These are phyloP conservation scores for Phytophthora idaei DNA, from an alignment of 352 stramenopile species.

Conservation along the genomic window DNA sequence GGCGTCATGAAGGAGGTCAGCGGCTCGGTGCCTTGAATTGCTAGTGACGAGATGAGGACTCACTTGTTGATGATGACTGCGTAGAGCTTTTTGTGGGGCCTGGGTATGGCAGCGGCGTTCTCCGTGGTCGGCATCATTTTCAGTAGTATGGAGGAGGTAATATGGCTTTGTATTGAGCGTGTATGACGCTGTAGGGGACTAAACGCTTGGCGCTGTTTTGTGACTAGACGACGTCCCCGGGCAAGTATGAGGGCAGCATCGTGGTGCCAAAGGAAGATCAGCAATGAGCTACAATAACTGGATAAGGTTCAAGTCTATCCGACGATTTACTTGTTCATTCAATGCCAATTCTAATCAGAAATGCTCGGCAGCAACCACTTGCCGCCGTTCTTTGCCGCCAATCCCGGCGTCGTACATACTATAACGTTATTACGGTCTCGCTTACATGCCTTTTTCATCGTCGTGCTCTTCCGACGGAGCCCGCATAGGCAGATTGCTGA, in stretches of 20 bases:
- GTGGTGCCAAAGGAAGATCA: conserved; percentile 23
- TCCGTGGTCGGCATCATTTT: conserved; percentile 72
- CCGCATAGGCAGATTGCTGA: conserved; percentile 9
- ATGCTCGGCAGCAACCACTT: conserved; percentile 15
- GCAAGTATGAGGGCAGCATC: conserved; percentile 31
- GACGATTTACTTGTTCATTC: conserved; percentile 21
- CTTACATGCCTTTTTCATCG: conserved; percentile 10
- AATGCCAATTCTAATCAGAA: conserved; percentile 34
- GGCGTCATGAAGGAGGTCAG: conserved; percentile 69
- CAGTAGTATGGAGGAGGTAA: conserved; percentile 70
- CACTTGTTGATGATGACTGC: conserved; percentile 1
- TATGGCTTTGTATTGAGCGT: not conserved
- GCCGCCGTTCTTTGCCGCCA: conserved; percentile 11
- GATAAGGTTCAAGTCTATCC: conserved; percentile 8
- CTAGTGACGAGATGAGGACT: not conserved
- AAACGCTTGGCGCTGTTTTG: not conserved
- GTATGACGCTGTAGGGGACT: conserved; percentile 5
- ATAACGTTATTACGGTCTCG: conserved; percentile 28
- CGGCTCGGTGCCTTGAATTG: not conserved
- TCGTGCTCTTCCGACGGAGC: conserved; percentile 41
- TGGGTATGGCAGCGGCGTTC: conserved; percentile 81
- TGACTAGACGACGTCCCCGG: conserved; percentile 23
- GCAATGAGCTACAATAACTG: not conserved
- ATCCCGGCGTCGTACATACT: conserved; percentile 30
- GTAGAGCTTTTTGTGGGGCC: conserved; percentile 81